Percentiles rank a stretch among this genome's conserved stretches.
Conservation (phyloP, 1,139 yeast genomes). For the Hemisphaericaspora subhashii region DNA sequence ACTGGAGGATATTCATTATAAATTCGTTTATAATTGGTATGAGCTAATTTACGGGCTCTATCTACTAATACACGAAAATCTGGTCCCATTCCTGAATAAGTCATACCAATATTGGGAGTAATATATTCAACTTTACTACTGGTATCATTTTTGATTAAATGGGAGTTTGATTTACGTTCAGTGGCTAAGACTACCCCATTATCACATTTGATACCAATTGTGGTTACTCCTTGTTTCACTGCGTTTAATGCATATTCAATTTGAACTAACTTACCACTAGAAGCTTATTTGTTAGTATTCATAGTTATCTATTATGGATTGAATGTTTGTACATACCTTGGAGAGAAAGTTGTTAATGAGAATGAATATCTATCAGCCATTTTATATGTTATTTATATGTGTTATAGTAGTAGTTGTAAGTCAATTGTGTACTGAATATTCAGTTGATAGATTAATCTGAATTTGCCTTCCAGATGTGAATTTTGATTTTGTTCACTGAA, state of each 20-base stretch:
- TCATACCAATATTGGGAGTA: constrained; percentile 96
- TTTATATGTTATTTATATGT: constrained; percentile 6
- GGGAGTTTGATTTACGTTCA: constrained; percentile 84
- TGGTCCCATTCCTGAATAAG: constrained; percentile 99
- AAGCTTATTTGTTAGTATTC: constrained; percentile 11
- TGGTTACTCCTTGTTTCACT: constrained; percentile 96
- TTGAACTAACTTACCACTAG: constrained; percentile 93
- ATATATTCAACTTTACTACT: constrained; percentile 77
- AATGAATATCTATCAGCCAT: constrained; percentile 99
- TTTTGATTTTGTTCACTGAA: no score
- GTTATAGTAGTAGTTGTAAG: background rate
- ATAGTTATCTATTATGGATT: no score
- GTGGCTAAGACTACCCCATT: constrained; percentile 98
- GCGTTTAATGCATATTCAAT: constrained; percentile 97
- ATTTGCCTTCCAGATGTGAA: no score
- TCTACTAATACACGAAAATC: constrained; percentile 94
- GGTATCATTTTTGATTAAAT: constrained; percentile 72
- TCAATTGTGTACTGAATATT: no score
- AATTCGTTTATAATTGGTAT: constrained; percentile 86
- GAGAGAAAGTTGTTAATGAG: constrained; percentile 94
- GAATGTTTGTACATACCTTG: constrained; percentile 89
- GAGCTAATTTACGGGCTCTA: constrained; percentile 90
- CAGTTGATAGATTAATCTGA: no score
- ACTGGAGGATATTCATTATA: constrained; percentile 98
- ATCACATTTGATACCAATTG: constrained; percentile 93